phyloP scores from a whole-genome alignment of 2,329 filamentous ascomycete genomes.

The Fusarium napiforme region DNA sequence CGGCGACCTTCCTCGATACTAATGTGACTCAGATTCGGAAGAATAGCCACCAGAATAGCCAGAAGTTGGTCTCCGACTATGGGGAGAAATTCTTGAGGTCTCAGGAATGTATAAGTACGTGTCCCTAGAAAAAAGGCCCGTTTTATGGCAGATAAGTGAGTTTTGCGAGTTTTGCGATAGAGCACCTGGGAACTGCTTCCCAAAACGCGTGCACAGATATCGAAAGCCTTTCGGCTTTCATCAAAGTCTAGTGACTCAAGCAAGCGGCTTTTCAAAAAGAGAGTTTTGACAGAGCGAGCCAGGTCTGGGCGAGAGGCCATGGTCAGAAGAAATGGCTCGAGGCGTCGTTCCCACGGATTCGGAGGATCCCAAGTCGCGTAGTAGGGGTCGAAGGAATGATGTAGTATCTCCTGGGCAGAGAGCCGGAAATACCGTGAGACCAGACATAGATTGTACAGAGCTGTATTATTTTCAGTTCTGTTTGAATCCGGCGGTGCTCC shows the following conservation, averaged over 20 bases:
- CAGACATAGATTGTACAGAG: not conserved
- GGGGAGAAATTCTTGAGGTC: rapidly evolving
- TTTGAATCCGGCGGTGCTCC: not conserved
- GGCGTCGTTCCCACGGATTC: not conserved
- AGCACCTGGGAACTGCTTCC: not conserved
- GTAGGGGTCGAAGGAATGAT: constrained; percentile 1
- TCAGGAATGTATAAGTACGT: rapidly evolving
- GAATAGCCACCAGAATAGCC: not conserved
- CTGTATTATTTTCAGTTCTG: not conserved
- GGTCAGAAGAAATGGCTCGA: constrained; percentile 10
- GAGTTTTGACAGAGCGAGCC: not conserved
- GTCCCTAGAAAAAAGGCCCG: not conserved
- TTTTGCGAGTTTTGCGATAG: rapidly evolving
- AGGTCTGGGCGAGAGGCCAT: constrained; percentile 5
- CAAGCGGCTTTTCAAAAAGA: not conserved
- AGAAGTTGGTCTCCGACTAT: not conserved
- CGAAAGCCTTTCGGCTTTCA: not conserved
- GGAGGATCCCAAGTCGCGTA: rapidly evolving
- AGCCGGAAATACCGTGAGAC: not conserved
- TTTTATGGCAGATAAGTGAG: not conserved
- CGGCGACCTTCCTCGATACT: rapidly evolving
- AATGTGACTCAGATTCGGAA: not conserved
- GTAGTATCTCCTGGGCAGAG: not conserved
- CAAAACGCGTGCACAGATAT: not conserved
- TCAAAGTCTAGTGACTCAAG: not conserved